A percentile compares a stretch with the other conserved stretches of the same genome.
phyloP scores from a whole-genome alignment of 768 basidiomycete species.

The Lentinula sp. region DNA sequence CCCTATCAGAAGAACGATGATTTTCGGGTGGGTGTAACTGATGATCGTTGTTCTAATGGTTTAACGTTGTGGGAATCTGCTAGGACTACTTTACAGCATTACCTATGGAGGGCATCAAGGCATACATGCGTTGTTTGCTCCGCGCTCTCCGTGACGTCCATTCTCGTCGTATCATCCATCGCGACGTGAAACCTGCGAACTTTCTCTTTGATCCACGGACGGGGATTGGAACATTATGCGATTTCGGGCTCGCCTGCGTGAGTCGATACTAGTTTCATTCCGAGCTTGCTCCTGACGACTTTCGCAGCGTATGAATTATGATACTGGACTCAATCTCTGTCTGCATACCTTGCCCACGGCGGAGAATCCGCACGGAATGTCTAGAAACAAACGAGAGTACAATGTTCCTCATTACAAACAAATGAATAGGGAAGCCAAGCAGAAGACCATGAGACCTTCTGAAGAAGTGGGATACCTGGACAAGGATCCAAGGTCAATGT shows the following conservation, averaged over 20 bases:
- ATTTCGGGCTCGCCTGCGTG: slow-evolving; percentile 95
- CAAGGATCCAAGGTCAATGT: slow-evolving; percentile 59
- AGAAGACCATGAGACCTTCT: slow-evolving; percentile 43
- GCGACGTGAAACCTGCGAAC: slow-evolving; percentile 97
- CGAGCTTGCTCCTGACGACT: background rate
- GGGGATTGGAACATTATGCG: slow-evolving; percentile 81
- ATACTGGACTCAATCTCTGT: slow-evolving; percentile 49
- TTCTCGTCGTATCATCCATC: slow-evolving; percentile 81
- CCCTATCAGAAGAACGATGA: slow-evolving; percentile 91
- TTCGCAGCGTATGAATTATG: slow-evolving; percentile 49
- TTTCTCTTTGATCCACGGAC: slow-evolving; percentile 88
- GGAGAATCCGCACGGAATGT: slow-evolving; percentile 64
- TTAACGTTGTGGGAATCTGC: background rate
- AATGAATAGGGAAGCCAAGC: slow-evolving; percentile 55
- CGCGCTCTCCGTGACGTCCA: slow-evolving; percentile 88
- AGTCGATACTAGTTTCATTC: slow-evolving; percentile 19
- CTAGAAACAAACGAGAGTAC: slow-evolving; percentile 35
- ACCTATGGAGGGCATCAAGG: slow-evolving; percentile 70
- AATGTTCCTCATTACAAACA: slow-evolving; percentile 45
- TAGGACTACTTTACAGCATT: slow-evolving; percentile 77
- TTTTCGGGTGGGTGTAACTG: slow-evolving; percentile 67
- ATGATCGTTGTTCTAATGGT: background rate
- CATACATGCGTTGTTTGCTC: slow-evolving; percentile 88
- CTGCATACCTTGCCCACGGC: slow-evolving; percentile 67
- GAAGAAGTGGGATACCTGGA: slow-evolving; percentile 77